Evolutionary conservation across 306 rosid genomes (phyloP).

Genomic region (Trifolium subterraneum): DNA sequence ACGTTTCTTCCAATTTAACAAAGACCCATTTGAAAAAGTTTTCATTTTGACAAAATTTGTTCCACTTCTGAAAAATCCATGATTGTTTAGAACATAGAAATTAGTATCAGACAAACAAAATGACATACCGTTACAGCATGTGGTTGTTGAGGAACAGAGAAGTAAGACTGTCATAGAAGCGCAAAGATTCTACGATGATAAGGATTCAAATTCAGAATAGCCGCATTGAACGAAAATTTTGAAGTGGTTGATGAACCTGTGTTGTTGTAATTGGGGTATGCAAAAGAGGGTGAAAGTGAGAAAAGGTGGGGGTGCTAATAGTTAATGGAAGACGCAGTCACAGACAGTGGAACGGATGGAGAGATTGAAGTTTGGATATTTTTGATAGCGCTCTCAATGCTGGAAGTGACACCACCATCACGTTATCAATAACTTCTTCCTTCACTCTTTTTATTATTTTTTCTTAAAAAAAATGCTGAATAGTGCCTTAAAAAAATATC

Average conservation of each 20-base stretch:
- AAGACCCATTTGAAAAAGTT: constrained; percentile 51
- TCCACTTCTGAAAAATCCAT: constrained; percentile 43
- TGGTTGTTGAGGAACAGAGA: constrained; percentile 56
- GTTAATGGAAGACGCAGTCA: neutral
- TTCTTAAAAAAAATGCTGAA: too few relatives aligned
- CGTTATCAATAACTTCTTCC: neutral
- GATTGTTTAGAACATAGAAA: constrained; percentile 41
- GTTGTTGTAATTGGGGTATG: neutral
- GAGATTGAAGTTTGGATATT: neutral
- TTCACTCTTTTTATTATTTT: too few relatives aligned
- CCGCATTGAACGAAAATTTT: neutral
- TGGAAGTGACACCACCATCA: neutral
- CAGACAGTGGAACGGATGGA: neutral
- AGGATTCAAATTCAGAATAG: constrained; percentile 27
- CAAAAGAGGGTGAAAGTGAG: constrained; percentile 5
- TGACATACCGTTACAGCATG: constrained; percentile 50
- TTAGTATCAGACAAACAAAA: constrained; percentile 45
- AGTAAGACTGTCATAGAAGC: constrained; percentile 59
- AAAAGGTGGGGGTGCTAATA: neutral
- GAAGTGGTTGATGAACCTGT: constrained; percentile 36
- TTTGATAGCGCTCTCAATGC: neutral
- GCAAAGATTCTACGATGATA: neutral
- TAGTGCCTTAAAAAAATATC: too few relatives aligned
- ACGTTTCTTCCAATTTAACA: constrained; percentile 50
- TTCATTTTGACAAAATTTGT: constrained; percentile 52